A percentile compares a stretch with the other conserved stretches of the same genome.
These are phyloP conservation scores for Areca catechu DNA, from an alignment of 176 grass and related monocot genomes.

Conservation along the genomic window DNA sequence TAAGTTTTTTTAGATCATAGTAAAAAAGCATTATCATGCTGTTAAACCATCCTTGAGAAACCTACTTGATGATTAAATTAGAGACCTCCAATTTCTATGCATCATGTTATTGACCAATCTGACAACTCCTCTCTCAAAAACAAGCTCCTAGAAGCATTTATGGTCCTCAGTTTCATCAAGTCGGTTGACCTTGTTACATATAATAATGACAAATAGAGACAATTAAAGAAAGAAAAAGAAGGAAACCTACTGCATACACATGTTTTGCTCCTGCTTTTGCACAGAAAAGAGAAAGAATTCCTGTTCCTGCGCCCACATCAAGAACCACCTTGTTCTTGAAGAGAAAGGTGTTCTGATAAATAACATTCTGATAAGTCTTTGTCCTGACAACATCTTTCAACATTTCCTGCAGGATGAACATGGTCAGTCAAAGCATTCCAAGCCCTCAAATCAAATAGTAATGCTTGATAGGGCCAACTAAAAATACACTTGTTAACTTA, in stretches of 20 bases:
- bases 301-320: slow-evolving; percentile 90
- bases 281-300: slow-evolving; percentile 94
- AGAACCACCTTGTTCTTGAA: slow-evolving; percentile 94
- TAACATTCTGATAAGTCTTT: slow-evolving; percentile 89
- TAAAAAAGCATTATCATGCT: too few species aligned
- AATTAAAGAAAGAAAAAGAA: slow-evolving; percentile 1
- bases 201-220: background rate
- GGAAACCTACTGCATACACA: slow-evolving; percentile 74
- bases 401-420: slow-evolving; percentile 66
- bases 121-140: too few species aligned
- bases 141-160: too few species aligned
- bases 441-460: background rate
- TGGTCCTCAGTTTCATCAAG: too few species aligned
- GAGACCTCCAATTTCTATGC: too few species aligned
- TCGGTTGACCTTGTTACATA: too few species aligned
- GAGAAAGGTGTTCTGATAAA: slow-evolving; percentile 76
- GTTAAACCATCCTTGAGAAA: too few species aligned
- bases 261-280: slow-evolving; percentile 95
- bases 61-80: too few species aligned
- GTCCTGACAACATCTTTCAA: slow-evolving; percentile 84
- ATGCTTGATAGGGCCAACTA: background rate
- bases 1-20: too few species aligned
- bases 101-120: too few species aligned
- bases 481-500: background rate
- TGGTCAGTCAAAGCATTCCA: slow-evolving; percentile 10